Evolutionary conservation across 371 early-diverging fungal species (phyloP).

Genomic region (Zopfochytrium polystomum): DNA sequence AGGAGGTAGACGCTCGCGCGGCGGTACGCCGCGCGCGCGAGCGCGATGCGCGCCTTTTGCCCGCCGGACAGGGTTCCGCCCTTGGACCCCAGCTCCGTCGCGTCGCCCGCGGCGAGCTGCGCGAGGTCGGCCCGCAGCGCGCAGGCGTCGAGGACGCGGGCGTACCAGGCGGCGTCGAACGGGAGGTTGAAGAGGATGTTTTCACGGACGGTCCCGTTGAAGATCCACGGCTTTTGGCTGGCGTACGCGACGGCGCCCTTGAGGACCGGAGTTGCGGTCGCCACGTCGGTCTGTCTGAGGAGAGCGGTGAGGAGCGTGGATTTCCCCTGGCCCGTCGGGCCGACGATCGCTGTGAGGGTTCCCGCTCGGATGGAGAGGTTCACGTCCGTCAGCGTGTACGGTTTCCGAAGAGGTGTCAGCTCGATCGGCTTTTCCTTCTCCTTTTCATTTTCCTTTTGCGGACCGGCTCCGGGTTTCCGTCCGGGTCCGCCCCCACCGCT

Average conservation of each 20-base stretch:
- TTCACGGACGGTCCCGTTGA: constrained; percentile 20
- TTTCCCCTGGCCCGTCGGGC: constrained; percentile 17
- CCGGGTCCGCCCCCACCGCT: too few species aligned
- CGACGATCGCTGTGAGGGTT: constrained; percentile 11
- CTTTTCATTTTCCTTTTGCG: too few species aligned
- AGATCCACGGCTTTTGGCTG: constrained; percentile 50
- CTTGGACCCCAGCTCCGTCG: constrained; percentile 71
- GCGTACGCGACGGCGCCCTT: constrained; percentile 26
- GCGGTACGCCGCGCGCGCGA: constrained; percentile 12
- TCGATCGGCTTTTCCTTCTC: too few species aligned
- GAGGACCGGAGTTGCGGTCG: constrained; percentile 42
- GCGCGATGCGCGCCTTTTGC: constrained; percentile 12
- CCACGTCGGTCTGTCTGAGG: constrained; percentile 52
- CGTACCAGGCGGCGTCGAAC: constrained; percentile 6
- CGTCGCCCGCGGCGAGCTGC: constrained; percentile 8
- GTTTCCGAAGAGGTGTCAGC: neutral
- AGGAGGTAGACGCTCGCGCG: too few species aligned
- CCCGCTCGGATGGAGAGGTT: neutral
- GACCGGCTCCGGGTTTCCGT: too few species aligned
- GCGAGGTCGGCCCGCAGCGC: constrained; percentile 15
- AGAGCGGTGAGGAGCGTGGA: constrained; percentile 2
- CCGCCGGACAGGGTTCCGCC: constrained; percentile 26
- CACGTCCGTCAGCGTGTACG: neutral
- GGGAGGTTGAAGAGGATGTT: constrained; percentile 19
- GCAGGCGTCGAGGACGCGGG: constrained; percentile 19